Evolutionary conservation across 176 grass and related monocot genomes (phyloP).

Genomic region (Cenchrus fungigraminus): DNA sequence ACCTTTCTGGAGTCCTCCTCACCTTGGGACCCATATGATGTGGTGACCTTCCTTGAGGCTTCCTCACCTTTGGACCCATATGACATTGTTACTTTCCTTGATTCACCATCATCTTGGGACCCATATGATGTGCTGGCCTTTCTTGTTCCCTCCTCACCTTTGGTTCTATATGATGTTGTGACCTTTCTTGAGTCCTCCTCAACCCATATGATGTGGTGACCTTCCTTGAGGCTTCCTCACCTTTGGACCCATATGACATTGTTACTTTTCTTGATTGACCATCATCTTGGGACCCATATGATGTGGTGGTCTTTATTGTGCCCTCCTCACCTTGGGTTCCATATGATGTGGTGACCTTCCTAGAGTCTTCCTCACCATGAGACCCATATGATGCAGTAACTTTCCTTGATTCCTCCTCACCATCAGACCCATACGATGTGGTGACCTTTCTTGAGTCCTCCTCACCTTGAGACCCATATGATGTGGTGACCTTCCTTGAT

Average conservation of each 20-base stretch:
- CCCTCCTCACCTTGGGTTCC: neutral
- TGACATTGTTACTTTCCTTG: too few relatives aligned
- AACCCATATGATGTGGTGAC: neutral
- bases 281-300: neutral
- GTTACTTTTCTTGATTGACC: neutral
- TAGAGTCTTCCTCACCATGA: neutral
- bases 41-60: too few relatives aligned
- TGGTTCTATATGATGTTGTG: neutral
- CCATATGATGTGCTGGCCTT: too few relatives aligned
- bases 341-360: neutral
- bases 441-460: neutral
- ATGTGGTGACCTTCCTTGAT: neutral
- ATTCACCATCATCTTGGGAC: too few relatives aligned
- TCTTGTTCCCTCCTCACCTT: too few relatives aligned
- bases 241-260: neutral
- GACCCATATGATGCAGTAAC: neutral
- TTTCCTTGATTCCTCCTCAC: neutral
- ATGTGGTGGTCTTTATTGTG: accelerated
- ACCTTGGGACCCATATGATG: neutral
- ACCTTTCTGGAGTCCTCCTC: neutral
- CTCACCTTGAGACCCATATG: neutral
- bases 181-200: neutral
- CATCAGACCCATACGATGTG: neutral
- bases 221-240: neutral
- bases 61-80: too few relatives aligned